Conservation (phyloP, 371 early-diverging fungal species). For the Saksenaea vasiformis region DNA sequence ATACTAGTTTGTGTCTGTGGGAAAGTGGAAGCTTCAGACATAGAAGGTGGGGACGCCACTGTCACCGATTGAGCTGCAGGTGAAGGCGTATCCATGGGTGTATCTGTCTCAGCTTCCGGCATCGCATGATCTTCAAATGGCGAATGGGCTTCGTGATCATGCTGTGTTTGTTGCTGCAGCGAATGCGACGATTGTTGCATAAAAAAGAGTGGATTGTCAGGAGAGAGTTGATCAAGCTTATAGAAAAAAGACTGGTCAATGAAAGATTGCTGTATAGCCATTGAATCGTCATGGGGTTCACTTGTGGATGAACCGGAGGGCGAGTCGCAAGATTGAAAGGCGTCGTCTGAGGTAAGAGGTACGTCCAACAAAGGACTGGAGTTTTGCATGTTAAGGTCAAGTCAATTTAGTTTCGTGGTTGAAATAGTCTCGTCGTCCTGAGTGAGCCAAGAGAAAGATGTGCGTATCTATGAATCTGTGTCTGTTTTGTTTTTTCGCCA, state of each 20-base stretch:
- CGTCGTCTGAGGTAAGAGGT: conserved; percentile 14
- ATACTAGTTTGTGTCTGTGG: conserved; percentile 5
- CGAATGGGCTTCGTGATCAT: conserved; percentile 10
- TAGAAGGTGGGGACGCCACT: not conserved
- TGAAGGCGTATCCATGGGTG: conserved; percentile 16
- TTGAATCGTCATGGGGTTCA: conserved; percentile 28
- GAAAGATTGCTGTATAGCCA: conserved; percentile 29
- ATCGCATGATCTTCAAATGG: not conserved
- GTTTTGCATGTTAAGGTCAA: conserved; percentile 14
- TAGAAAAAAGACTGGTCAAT: conserved; percentile 42
- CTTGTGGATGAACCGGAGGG: conserved; percentile 21
- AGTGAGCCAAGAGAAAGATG: conserved; percentile 5
- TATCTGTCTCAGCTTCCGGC: not conserved
- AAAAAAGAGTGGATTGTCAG: conserved; percentile 36
- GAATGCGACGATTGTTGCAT: conserved; percentile 35
- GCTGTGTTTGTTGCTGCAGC: conserved; percentile 16
- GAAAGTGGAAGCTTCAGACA: not conserved
- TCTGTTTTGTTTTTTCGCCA: conserved; percentile 7
- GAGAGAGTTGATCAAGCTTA: conserved; percentile 37
- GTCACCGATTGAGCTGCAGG: not conserved
- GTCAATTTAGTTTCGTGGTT: not conserved
- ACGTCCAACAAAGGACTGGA: conserved; percentile 21
- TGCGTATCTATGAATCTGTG: not conserved
- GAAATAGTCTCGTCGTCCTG: conserved; percentile 4
- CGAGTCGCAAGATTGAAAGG: conserved; percentile 21